A percentile compares a stretch with the other conserved stretches of the same genome.
phyloP scores from a whole-genome alignment of 2,329 filamentous ascomycete species.

The Colletotrichum higginsianum region DNA sequence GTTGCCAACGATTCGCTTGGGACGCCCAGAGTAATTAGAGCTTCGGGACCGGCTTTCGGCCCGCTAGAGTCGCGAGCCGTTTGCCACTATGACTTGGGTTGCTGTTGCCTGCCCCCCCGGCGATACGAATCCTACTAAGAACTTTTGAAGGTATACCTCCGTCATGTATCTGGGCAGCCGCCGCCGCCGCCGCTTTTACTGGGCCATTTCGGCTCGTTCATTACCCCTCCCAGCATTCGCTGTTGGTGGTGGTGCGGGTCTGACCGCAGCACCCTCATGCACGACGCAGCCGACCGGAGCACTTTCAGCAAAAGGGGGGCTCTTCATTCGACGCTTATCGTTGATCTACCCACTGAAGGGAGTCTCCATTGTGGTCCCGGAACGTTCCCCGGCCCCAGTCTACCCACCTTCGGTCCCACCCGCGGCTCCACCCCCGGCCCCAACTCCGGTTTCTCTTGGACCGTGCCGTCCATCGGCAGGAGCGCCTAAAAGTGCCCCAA shows the following conservation, averaged over 20 bases:
- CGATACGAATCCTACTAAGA: not conserved
- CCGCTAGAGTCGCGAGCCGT: too few species aligned
- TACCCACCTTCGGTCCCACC: not conserved
- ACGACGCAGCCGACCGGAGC: constrained; percentile 55
- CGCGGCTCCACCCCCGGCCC: not conserved
- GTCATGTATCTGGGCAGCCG: not conserved
- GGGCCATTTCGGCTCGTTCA: not conserved
- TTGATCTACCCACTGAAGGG: not conserved
- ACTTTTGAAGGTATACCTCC: not conserved
- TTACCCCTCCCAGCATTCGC: not conserved
- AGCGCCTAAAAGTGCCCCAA: not conserved
- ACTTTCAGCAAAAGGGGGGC: constrained; percentile 50
- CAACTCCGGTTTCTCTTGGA: not conserved
- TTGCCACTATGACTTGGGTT: too few species aligned
- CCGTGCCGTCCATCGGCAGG: not conserved
- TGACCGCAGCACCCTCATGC: constrained; percentile 51
- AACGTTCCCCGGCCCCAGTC: not conserved
- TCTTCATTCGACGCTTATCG: not conserved
- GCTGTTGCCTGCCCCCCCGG: too few species aligned
- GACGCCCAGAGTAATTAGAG: too few species aligned
- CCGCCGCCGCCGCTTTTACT: not conserved
- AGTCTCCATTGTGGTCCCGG: not conserved
- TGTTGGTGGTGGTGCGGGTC: not conserved
- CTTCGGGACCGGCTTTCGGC: too few species aligned
- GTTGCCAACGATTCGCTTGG: too few species aligned